Evolutionary conservation across 2,329 filamentous ascomycete species (phyloP).

Genomic region (Leptographium procerum): DNA sequence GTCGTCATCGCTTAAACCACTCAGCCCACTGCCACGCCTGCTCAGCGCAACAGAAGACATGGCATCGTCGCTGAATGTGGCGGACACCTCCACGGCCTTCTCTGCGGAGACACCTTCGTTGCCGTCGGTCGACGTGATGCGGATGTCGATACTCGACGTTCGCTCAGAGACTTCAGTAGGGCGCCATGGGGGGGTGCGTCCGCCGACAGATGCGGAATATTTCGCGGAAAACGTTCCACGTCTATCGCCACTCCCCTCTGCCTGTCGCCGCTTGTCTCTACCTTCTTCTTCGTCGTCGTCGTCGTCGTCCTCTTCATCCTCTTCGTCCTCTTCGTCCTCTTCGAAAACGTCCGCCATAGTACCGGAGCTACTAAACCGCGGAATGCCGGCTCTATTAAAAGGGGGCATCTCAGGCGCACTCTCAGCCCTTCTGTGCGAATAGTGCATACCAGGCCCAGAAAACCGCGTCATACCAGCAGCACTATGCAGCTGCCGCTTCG

Average conservation of each 20-base stretch:
- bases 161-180: not conserved
- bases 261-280: not conserved
- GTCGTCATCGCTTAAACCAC: conserved; percentile 32
- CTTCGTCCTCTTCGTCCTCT: conserved; percentile 61
- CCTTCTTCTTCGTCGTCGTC: not conserved
- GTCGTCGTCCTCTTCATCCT: conserved; percentile 11
- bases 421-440: conserved; percentile 63
- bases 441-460: conserved; percentile 58
- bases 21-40: conserved; percentile 34
- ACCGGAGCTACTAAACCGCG: conserved; percentile 53
- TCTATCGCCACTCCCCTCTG: not conserved
- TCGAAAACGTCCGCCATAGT: conserved; percentile 83
- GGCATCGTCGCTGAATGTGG: conserved; percentile 9
- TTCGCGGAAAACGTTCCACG: not conserved
- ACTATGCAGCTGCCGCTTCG: conserved; percentile 63
- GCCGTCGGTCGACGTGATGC: conserved; percentile 10
- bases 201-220: not conserved
- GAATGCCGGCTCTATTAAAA: conserved; percentile 55
- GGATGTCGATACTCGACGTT: conserved; percentile 13
- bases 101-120: not conserved
- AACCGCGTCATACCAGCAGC: conserved; percentile 61
- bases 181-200: not conserved
- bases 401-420: conserved; percentile 70
- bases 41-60: conserved; percentile 20
- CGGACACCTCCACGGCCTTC: not conserved